Base-by-base conservation (phyloP, 75 land plant species). In the Pinus tabuliformis region DNA sequence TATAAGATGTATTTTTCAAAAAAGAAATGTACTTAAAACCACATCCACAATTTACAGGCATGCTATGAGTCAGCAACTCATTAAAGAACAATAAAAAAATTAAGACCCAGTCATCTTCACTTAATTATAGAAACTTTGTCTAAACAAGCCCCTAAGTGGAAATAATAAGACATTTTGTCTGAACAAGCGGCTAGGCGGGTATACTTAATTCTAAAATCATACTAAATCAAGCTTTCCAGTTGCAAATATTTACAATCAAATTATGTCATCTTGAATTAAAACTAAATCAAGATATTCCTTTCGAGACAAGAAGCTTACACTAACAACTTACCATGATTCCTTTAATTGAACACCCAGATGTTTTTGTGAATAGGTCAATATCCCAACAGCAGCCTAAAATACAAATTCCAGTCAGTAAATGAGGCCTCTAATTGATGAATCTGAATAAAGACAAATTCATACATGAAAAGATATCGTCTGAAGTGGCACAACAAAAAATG, bases 301-400 rank as follows among this genome's bases (percentile, higher is more conserved):
- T 9, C 9, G 54, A 49, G 0, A 9, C 11, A 2, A 49, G 12
- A 9, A 49, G 12, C 54, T 49, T 9, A 49, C 11, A 49, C 54
- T 49, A 49, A 49, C 54, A 9, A 56, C 20, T 39, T 91, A 94
- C 99, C 99, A 97, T 70, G 99, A 95, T 76, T 97, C 99, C 83
- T 97, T 97, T 58, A 97, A 79, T 78, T 95, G 94, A 81, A 95
- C 99, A 68, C 84, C 92, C 66, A 97, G 73, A 75, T 93, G 26
- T 76, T 85, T 90, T 73, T 93, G 99, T 18, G 99, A 95, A 82
- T 92, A 95, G 16, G 94, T 95, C 78, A 97, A 81, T 74, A 97
- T 97, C 45, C 99, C 99, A 77, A 93, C 88, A 16, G 99, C 99
- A 68, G 99, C 99, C 99, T 95, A 76, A 28, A 72, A 57, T 59